Evolutionary conservation across 192 early-diverging fungal genomes (phyloP).

Genomic region (Phycomyces nitens): DNA sequence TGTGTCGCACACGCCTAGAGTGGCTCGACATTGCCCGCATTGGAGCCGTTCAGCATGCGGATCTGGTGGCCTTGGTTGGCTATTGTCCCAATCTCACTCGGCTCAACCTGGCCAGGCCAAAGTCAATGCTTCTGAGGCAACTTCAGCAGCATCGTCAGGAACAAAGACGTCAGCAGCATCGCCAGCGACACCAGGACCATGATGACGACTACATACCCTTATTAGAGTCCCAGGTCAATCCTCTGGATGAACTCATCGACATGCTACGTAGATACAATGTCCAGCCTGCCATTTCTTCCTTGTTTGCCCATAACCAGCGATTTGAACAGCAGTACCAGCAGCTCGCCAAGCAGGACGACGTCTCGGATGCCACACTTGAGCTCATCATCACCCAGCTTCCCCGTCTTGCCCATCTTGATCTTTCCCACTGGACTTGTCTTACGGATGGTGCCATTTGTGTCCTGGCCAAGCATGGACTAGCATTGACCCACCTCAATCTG

Average conservation of each 20-base stretch:
- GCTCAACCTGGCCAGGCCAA: slow-evolving; percentile 16
- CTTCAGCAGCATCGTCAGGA: background rate
- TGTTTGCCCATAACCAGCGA: slow-evolving; percentile 1
- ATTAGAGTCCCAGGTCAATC: background rate
- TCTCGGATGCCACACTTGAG: slow-evolving; percentile 9
- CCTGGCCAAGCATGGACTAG: slow-evolving; percentile 2
- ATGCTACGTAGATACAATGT: slow-evolving; percentile 5
- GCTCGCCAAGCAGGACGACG: background rate
- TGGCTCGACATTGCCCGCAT: slow-evolving; percentile 44
- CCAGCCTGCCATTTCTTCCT: background rate
- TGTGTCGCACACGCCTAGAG: slow-evolving; percentile 23
- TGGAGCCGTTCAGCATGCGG: slow-evolving; percentile 15
- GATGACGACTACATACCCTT: background rate
- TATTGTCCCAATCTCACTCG: slow-evolving; percentile 39
- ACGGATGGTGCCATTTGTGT: slow-evolving; percentile 5
- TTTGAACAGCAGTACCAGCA: slow-evolving; percentile 1
- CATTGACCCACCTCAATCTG: slow-evolving; percentile 14
- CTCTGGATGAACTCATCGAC: slow-evolving; percentile 12
- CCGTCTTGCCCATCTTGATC: slow-evolving; percentile 6
- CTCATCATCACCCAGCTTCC: background rate
- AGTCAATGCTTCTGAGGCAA: background rate
- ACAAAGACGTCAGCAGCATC: background rate
- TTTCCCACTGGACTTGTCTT: slow-evolving; percentile 16
- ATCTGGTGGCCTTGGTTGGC: slow-evolving; percentile 1
- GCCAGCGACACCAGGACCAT: background rate